Evolutionary conservation across 371 early-diverging fungal species (phyloP).

Genomic region (Mycotypha africana): DNA sequence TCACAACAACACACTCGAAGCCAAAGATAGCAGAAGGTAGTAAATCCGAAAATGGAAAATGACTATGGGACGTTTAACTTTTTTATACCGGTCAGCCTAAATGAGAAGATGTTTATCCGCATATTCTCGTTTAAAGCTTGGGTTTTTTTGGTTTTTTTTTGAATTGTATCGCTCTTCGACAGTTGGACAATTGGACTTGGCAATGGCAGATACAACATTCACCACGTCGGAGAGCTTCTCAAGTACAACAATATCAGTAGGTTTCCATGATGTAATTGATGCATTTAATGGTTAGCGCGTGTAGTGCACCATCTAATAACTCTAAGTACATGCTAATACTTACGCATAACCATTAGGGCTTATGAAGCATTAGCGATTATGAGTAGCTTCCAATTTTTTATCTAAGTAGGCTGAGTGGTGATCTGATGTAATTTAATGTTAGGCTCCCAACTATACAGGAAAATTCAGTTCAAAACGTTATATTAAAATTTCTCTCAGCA

Average conservation of each 20-base stretch:
- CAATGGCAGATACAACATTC: constrained; percentile 82
- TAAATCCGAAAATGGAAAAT: constrained; percentile 47
- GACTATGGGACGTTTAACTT: neutral
- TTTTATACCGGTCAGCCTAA: neutral
- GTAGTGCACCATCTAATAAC: too few species aligned
- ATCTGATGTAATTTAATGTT: constrained; percentile 88
- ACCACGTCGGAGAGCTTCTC: constrained; percentile 69
- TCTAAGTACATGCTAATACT: constrained; percentile 9
- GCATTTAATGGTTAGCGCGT: too few species aligned
- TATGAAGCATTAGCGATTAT: constrained; percentile 77
- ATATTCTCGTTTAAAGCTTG: constrained; percentile 69
- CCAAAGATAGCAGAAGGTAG: constrained; percentile 87
- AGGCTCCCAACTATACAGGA: constrained; percentile 69
- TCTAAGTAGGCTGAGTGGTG: constrained; percentile 87
- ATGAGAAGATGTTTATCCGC: too few species aligned
- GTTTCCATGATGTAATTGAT: constrained; percentile 44
- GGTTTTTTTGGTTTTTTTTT: constrained; percentile 80
- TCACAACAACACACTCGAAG: constrained; percentile 75
- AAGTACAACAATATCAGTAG: constrained; percentile 72
- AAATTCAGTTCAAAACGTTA: neutral
- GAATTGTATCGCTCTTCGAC: constrained; percentile 74
- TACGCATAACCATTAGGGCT: constrained; percentile 73
- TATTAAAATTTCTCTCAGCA: neutral
- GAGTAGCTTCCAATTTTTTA: constrained; percentile 81
- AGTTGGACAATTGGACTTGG: constrained; percentile 85